phyloP scores from a whole-genome alignment of 2,329 filamentous ascomycete genomes.

The Talaromyces sp. region DNA sequence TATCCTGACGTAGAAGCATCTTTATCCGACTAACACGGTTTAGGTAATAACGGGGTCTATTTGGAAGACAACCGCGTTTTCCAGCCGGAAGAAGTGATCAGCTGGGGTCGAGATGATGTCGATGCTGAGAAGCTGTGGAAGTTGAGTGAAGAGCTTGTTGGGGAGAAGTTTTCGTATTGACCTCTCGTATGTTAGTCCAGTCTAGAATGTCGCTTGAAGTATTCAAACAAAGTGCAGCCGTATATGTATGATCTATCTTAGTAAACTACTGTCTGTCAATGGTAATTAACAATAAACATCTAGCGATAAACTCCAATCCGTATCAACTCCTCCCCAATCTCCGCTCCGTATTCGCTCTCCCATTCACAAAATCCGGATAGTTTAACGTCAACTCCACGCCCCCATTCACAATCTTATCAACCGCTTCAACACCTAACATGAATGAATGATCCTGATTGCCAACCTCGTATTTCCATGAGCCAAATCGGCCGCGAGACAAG shows the following conservation, averaged over 20 bases:
- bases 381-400: neutral
- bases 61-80: constrained; percentile 6
- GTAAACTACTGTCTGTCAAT: no score
- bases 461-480: neutral
- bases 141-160: constrained; percentile 24
- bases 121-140: constrained; percentile 19
- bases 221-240: neutral
- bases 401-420: neutral
- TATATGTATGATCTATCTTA: neutral
- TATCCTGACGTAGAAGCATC: neutral
- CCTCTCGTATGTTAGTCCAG: neutral
- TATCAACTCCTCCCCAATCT: neutral
- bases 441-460: neutral
- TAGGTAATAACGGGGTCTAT: constrained; percentile 15
- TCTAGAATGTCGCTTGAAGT: neutral
- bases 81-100: constrained; percentile 2
- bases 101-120: constrained; percentile 7
- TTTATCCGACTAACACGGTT: neutral
- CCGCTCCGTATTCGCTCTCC: neutral
- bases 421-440: neutral
- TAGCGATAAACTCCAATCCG: no score
- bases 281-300: no score
- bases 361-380: neutral
- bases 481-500: neutral
- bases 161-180: constrained; percentile 13